phyloP scores from a whole-genome alignment of 1,139 yeast species.

The Zygosaccharomyces pseudobailii region DNA sequence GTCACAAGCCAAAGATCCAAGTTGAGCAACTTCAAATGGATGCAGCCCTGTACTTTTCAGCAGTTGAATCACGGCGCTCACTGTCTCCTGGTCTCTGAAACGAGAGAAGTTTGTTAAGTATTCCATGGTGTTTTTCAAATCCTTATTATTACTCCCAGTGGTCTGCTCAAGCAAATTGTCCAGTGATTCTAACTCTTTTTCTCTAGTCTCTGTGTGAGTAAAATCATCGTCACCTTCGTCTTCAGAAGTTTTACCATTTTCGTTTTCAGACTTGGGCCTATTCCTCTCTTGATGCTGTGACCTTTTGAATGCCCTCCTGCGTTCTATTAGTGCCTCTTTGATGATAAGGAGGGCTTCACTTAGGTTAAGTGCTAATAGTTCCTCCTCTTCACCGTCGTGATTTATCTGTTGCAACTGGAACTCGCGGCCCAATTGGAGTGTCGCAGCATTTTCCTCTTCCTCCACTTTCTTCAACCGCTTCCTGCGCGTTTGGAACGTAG shows the following conservation, averaged over 20 bases:
- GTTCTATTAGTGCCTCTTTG: constrained; percentile 82
- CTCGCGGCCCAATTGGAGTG: constrained; percentile 85
- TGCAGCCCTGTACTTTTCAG: constrained; percentile 76
- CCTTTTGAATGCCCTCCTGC: constrained; percentile 49
- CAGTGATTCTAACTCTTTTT: constrained; percentile 34
- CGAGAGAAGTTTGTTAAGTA: constrained; percentile 82
- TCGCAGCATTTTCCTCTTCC: constrained; percentile 85
- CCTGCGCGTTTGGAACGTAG: constrained; percentile 79
- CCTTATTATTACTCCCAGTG: constrained; percentile 63
- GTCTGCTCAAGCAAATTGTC: constrained; percentile 34
- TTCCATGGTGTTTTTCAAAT: constrained; percentile 86
- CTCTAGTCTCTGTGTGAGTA: constrained; percentile 34
- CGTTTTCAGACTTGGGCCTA: constrained; percentile 40
- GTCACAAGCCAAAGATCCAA: constrained; percentile 91
- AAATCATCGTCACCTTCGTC: constrained; percentile 33
- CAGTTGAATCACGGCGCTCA: constrained; percentile 86
- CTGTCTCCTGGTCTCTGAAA: constrained; percentile 87
- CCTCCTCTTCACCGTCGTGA: constrained; percentile 73
- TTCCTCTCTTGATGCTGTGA: constrained; percentile 36
- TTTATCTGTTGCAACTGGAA: constrained; percentile 76
- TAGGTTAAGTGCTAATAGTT: constrained; percentile 75
- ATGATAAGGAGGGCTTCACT: constrained; percentile 87
- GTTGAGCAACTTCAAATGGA: constrained; percentile 93
- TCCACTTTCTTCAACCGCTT: constrained; percentile 66
- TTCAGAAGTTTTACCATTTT: constrained; percentile 5